Percentiles rank a stretch among this genome's conserved stretches.
Conservation (phyloP, 352 stramenopile species). For the Globisporangium radiosum region DNA sequence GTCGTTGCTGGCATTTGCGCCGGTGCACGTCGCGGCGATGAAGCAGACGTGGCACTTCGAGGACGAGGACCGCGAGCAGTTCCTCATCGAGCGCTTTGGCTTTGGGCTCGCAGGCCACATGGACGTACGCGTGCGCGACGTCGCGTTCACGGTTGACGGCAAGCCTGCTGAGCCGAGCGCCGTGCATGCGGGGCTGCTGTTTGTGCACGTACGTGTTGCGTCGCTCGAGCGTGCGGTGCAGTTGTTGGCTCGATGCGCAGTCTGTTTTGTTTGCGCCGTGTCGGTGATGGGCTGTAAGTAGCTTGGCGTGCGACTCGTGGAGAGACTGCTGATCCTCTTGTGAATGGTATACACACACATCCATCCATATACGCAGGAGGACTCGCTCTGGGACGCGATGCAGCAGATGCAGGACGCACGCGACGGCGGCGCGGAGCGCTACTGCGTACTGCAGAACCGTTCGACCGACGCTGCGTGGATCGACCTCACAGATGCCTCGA, state of each 20-base stretch:
- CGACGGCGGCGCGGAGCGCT: constrained; percentile 12
- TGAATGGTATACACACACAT: no score
- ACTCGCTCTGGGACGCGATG: constrained; percentile 52
- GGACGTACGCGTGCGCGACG: constrained; percentile 61
- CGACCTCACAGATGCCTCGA: constrained; percentile 45
- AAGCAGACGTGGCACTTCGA: constrained; percentile 76
- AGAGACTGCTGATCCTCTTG: neutral
- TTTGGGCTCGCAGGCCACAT: constrained; percentile 63
- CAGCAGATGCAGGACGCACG: constrained; percentile 31
- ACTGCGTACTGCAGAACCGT: constrained; percentile 43
- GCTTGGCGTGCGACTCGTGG: no score
- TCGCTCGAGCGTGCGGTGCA: neutral
- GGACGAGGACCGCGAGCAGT: constrained; percentile 65
- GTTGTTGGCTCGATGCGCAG: no score
- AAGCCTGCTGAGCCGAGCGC: neutral
- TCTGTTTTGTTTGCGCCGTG: no score
- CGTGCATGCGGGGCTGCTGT: constrained; percentile 43
- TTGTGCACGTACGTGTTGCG: constrained; percentile 43
- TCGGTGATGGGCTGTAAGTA: no score
- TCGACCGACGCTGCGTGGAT: constrained; percentile 42
- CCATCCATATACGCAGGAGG: constrained; percentile 21
- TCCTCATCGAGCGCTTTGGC: constrained; percentile 89
- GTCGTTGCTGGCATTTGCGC: neutral
- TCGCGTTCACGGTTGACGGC: constrained; percentile 17
- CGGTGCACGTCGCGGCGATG: constrained; percentile 18